Percentiles rank a stretch among this genome's conserved stretches.
Evolutionary conservation across 345 rosid genomes (phyloP).

Genomic region (Lepidium aucheri): DNA sequence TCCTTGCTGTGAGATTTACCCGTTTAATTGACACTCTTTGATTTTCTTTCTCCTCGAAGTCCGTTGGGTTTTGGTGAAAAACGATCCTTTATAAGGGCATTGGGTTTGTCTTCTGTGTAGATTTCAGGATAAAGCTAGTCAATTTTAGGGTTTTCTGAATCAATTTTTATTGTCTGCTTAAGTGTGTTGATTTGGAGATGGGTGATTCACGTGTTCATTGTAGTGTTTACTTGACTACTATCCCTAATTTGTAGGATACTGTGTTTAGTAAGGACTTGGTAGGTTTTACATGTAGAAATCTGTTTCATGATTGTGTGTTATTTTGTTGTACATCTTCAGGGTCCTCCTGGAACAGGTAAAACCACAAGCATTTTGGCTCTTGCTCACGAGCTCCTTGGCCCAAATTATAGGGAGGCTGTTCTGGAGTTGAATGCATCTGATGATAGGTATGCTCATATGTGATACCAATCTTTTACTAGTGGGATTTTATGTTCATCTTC

Average conservation of each 20-base stretch:
- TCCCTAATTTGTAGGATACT: neutral
- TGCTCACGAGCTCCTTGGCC: conserved; percentile 91
- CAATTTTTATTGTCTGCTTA: neutral
- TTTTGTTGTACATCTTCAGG: conserved; percentile 33
- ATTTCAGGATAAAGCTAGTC: neutral
- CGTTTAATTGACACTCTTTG: neutral
- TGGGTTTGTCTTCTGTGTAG: neutral
- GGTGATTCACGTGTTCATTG: neutral
- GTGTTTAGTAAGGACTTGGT: neutral
- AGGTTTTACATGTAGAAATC: neutral
- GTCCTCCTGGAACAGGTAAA: conserved; percentile 99
- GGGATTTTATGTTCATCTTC: neutral
- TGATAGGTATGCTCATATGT: conserved; percentile 51
- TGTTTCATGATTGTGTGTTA: neutral
- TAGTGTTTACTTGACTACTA: neutral
- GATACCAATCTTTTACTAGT: neutral
- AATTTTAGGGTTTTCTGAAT: conserved; percentile 3
- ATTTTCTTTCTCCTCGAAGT: neutral
- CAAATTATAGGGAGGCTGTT: conserved; percentile 74
- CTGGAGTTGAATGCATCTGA: conserved; percentile 94
- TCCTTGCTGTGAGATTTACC: conserved; percentile 47
- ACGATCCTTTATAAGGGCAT: neutral
- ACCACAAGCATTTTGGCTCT: conserved; percentile 95
- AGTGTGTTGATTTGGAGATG: neutral
- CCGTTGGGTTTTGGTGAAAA: neutral